Percentiles rank a stretch among this genome's conserved stretches.
These are phyloP conservation scores for Antitrichia curtipendula DNA, from an alignment of 225 moss, liverwort and hornwort genomes.

Conservation along the genomic window DNA sequence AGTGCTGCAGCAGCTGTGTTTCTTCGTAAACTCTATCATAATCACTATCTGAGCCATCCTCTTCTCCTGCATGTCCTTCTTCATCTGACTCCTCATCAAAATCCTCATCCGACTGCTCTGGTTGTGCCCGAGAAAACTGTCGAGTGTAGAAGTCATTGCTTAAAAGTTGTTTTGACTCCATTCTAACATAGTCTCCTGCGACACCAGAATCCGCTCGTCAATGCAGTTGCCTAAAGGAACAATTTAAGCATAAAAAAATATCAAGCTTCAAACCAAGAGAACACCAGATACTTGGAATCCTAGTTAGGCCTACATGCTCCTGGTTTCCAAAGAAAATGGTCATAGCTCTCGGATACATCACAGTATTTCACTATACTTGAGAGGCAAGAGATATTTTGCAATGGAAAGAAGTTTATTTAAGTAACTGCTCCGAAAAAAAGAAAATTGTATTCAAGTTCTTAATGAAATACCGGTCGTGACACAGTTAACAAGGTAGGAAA, in stretches of 20 bases:
- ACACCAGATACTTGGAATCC: background rate
- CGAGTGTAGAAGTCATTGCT: constrained; percentile 29
- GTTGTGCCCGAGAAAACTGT: constrained; percentile 19
- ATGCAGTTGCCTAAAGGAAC: background rate
- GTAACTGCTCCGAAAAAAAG: background rate
- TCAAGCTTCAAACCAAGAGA: background rate
- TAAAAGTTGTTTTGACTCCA: constrained; percentile 24
- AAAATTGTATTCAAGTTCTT: background rate
- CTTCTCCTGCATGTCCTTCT: constrained; percentile 9
- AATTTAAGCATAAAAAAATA: background rate
- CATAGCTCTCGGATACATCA: background rate
- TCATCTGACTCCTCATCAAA: constrained; percentile 30
- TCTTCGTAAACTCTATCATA: constrained; percentile 35
- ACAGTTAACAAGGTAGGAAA: background rate
- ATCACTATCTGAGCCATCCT: constrained; percentile 29
- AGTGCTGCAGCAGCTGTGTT: constrained; percentile 45
- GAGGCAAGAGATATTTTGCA: background rate
- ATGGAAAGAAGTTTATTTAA: background rate
- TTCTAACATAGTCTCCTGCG: constrained; percentile 26
- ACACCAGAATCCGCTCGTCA: background rate
- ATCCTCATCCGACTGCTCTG: constrained; percentile 26
- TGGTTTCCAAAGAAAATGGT: background rate
- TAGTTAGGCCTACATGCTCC: background rate
- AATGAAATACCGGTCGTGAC: background rate
- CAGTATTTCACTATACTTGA: background rate